Evolutionary conservation across 371 early-diverging fungal genomes (phyloP), one percentile per base, ranked within the genome.

Genomic region (Mucor mucedo): DNA sequence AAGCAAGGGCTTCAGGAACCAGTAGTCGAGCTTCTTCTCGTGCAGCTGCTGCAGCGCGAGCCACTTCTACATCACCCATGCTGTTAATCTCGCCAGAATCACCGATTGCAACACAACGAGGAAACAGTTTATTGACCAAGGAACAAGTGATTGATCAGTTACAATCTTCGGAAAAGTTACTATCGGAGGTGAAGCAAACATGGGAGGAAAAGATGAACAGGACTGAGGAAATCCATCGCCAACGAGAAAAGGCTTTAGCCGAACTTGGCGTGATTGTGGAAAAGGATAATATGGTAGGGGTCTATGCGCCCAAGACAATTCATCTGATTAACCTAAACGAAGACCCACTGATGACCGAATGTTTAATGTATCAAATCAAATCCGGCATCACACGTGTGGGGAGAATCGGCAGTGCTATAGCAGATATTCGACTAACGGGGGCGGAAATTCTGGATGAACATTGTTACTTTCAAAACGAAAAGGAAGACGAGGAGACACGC

Each of bases 251-350:
- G 55, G 88, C 90, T 0, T 66, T 94, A 52, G 88, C 86, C 39
- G 93, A 91, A n/a, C 80, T 93, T 27, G 94, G 93, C n/a, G 89
- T 93, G 32, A 77, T 86, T 14, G 80, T 92, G 0, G 91, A 89
- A 49, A 84, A 87, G 28, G 77, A 86, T 41, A 83, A 87, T 32
- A 87, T 91, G 53, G 50, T 50, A 3, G 95, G 94, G 2, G 82
- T 95, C 0, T 87, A 88, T 63, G 88, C 92, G 5, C 94, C 96
- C 0, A 88, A 90, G 60, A 83, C 86, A 35, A 80, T 88, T 30
- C 94, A 95, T 71, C 72, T 96, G 49, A 89, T 95, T 59, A 96
- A 95, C 61, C 77, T 94, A 45, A 93, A 90, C 62, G 95, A 94
- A 60, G 93, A 96, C 69, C 93, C 95, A 16, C 81, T 91, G 21